Percentiles rank a stretch among this genome's conserved stretches.
These are phyloP conservation scores for Cercospora janseana DNA, from an alignment of 2,329 filamentous ascomycete species.

Conservation along the genomic window DNA sequence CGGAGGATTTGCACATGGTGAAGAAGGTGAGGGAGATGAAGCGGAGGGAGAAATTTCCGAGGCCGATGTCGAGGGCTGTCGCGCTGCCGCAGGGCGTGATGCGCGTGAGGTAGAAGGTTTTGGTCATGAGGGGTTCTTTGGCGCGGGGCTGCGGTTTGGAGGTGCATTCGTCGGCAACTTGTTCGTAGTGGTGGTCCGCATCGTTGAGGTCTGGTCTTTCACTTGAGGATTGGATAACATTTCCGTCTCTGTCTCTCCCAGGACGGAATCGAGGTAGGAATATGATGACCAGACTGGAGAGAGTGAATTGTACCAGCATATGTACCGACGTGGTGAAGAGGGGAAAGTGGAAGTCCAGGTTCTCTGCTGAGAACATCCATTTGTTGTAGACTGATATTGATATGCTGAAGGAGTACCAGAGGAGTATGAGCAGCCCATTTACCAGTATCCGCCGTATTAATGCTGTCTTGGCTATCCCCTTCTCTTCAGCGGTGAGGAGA, in stretches of 20 bases:
- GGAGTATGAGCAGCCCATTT: slow-evolving; percentile 75
- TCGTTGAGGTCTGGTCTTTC: too few species aligned
- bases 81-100: slow-evolving; percentile 89
- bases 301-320: slow-evolving; percentile 89
- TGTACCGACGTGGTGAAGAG: slow-evolving; percentile 93
- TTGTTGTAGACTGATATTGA: slow-evolving; percentile 99
- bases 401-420: slow-evolving; percentile 90
- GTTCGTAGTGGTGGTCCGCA: slow-evolving; percentile 20
- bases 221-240: slow-evolving; percentile 13
- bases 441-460: slow-evolving; percentile 67
- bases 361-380: slow-evolving; percentile 93
- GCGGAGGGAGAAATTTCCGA: slow-evolving; percentile 93
- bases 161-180: slow-evolving; percentile 17
- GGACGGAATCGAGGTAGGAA: slow-evolving; percentile 81
- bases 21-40: slow-evolving; percentile 97
- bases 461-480: slow-evolving; percentile 66
- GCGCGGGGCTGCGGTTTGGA: slow-evolving; percentile 14
- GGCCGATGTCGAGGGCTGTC: slow-evolving; percentile 90
- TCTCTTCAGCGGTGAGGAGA: slow-evolving; percentile 67
- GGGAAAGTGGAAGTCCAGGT: slow-evolving; percentile 88
- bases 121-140: slow-evolving; percentile 70
- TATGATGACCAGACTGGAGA: slow-evolving; percentile 75
- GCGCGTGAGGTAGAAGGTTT: slow-evolving; percentile 85
- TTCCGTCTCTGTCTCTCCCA: slow-evolving; percentile 41
- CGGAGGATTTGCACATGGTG: slow-evolving; percentile 99